phyloP scores from a whole-genome alignment of 2,329 filamentous ascomycete genomes.

The Neocucurbitaria cava region DNA sequence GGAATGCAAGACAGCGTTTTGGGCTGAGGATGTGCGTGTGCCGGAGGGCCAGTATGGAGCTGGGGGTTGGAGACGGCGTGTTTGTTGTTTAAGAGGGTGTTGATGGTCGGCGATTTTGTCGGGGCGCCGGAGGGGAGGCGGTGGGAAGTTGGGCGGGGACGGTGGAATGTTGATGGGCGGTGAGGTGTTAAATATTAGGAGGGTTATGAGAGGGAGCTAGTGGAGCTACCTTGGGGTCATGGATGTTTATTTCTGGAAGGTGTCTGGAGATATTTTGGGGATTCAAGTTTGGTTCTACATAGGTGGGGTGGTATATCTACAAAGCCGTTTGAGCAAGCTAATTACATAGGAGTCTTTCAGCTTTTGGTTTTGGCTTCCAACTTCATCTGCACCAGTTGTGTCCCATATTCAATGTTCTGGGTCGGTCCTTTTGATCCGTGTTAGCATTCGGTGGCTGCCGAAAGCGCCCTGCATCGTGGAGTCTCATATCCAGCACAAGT shows the following conservation, averaged over 20 bases:
- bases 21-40: conserved; percentile 47
- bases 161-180: conserved; percentile 45
- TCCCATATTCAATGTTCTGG: not conserved
- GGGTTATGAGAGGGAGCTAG: too few species aligned
- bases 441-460: not conserved
- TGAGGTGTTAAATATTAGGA: too few species aligned
- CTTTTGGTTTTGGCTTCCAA: not conserved
- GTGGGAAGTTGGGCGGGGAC: conserved; percentile 40
- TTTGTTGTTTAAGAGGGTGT: conserved; percentile 41
- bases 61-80: conserved; percentile 45
- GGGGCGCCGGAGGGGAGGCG: conserved; percentile 38
- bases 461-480: not conserved
- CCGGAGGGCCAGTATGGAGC: conserved; percentile 45
- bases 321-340: not conserved
- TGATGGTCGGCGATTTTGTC: conserved; percentile 40
- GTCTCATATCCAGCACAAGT: too few species aligned
- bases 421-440: not conserved
- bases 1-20: conserved; percentile 46
- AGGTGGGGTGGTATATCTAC: too few species aligned
- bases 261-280: too few species aligned
- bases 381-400: not conserved
- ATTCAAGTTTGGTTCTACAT: too few species aligned
- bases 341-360: too few species aligned
- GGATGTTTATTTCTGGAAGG: too few species aligned
- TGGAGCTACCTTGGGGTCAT: too few species aligned